Evolutionary conservation across 257 asterid species (phyloP).

Genomic region (Lavandula angustifolia): DNA sequence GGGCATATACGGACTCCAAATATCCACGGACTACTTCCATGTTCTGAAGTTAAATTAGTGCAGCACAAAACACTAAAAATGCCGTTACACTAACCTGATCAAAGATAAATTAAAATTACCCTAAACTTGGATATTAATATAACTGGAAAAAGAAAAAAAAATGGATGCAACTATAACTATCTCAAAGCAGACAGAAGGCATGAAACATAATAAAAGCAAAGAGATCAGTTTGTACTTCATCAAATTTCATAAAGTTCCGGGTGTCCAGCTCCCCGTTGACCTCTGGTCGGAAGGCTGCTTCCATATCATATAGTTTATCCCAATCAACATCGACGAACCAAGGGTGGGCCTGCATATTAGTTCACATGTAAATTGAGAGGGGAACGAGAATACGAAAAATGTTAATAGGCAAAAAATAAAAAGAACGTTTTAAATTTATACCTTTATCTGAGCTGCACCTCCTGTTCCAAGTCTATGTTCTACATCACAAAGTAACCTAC

Average conservation of each 20-base stretch:
- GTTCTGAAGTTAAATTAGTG: too few relatives aligned
- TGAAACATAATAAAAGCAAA: constrained; percentile 26
- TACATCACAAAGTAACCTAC: constrained; percentile 81
- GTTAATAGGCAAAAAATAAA: too few relatives aligned
- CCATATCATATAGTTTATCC: constrained; percentile 93
- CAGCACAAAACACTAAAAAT: not conserved
- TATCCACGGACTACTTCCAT: too few relatives aligned
- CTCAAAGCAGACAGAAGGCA: not conserved
- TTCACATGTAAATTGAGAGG: constrained; percentile 31
- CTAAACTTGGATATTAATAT: constrained; percentile 4
- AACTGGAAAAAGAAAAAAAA: not conserved
- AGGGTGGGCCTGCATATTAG: constrained; percentile 75
- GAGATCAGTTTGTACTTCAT: constrained; percentile 59
- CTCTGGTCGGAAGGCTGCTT: constrained; percentile 87
- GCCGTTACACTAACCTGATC: not conserved
- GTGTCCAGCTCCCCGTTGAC: constrained; percentile 97
- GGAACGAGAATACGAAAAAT: constrained; percentile 1
- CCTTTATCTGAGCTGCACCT: constrained; percentile 88
- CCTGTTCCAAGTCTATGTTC: constrained; percentile 91
- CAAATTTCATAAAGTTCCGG: constrained; percentile 89
- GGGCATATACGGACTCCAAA: too few relatives aligned
- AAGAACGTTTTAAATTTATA: constrained; percentile 28
- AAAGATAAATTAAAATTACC: constrained; percentile 12
- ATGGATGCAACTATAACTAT: not conserved
- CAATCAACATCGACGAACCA: constrained; percentile 77